Percentiles rank a stretch among this genome's conserved stretches.
These are phyloP conservation scores for Aspergillus ustus DNA, from an alignment of 2,329 filamentous ascomycete genomes.

Conservation along the genomic window DNA sequence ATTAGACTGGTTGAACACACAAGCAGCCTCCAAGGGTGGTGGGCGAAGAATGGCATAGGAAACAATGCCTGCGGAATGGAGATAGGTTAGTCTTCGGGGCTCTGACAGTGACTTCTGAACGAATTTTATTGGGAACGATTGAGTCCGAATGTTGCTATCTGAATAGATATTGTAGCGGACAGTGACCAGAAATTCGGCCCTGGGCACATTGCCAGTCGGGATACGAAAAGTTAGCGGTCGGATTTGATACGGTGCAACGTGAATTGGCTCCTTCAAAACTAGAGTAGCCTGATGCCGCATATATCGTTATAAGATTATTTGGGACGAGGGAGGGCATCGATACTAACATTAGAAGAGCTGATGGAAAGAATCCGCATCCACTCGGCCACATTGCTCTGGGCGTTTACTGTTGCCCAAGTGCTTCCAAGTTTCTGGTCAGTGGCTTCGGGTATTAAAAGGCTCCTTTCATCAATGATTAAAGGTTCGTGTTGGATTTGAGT, in stretches of 20 bases:
- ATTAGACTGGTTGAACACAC: not conserved
- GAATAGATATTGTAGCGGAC: constrained; percentile 22
- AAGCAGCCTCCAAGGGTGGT: constrained; percentile 42
- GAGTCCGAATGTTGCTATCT: constrained; percentile 9
- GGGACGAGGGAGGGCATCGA: not conserved
- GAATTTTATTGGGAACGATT: constrained; percentile 26
- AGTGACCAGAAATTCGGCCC: constrained; percentile 23
- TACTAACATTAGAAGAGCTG: constrained; percentile 23
- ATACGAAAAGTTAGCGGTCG: constrained; percentile 40
- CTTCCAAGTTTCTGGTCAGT: constrained; percentile 54
- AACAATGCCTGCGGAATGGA: constrained; percentile 58
- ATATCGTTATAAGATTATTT: not conserved
- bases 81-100: constrained; percentile 59
- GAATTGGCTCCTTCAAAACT: constrained; percentile 23
- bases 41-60: constrained; percentile 64
- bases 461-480: constrained; percentile 37
- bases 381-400: constrained; percentile 51
- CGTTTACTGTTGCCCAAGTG: constrained; percentile 52
- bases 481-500: constrained; percentile 31
- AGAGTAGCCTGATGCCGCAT: not conserved
- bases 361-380: constrained; percentile 28
- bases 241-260: constrained; percentile 39
- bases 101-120: constrained; percentile 37
- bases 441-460: constrained; percentile 57
- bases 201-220: not conserved